A percentile compares a stretch with the other conserved stretches of the same genome.
Evolutionary conservation across 805 yeast genomes (phyloP).

Genomic region (Teunomyces barrocoloradensis): DNA sequence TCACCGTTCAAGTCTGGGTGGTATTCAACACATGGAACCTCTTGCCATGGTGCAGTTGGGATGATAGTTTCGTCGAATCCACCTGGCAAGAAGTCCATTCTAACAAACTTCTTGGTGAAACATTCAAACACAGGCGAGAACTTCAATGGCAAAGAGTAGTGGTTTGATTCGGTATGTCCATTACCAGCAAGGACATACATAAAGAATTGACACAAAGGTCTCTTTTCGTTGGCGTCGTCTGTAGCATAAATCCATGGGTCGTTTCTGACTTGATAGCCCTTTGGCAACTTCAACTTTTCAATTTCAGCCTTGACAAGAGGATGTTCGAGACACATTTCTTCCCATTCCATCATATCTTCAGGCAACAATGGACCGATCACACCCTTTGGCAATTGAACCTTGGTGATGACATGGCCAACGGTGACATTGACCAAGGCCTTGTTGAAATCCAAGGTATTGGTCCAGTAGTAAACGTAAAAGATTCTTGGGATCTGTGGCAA

Average conservation of each 20-base stretch:
- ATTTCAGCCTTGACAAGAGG: slow-evolving; percentile 63
- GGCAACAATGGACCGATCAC: slow-evolving; percentile 70
- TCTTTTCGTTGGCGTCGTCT: slow-evolving; percentile 57
- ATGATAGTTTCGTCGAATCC: slow-evolving; percentile 62
- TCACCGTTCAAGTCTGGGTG: slow-evolving; percentile 68
- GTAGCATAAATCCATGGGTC: slow-evolving; percentile 91
- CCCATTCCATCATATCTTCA: slow-evolving; percentile 57
- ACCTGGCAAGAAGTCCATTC: slow-evolving; percentile 73
- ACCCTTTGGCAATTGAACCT: slow-evolving; percentile 55
- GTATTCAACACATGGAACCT: slow-evolving; percentile 64
- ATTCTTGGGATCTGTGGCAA: slow-evolving; percentile 67
- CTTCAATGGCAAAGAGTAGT: slow-evolving; percentile 70
- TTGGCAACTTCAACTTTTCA: slow-evolving; percentile 63
- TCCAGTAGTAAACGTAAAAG: slow-evolving; percentile 61
- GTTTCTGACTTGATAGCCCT: slow-evolving; percentile 50
- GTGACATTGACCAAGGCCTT: slow-evolving; percentile 72
- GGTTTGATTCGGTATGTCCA: slow-evolving; percentile 68
- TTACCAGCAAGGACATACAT: slow-evolving; percentile 67
- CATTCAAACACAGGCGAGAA: slow-evolving; percentile 73
- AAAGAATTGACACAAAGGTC: slow-evolving; percentile 69
- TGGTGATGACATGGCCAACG: slow-evolving; percentile 58
- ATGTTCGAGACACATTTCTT: slow-evolving; percentile 48
- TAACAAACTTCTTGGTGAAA: slow-evolving; percentile 55
- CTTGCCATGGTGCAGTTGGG: slow-evolving; percentile 60
- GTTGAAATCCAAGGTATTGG: slow-evolving; percentile 51